These are phyloP conservation scores for Psilocybe sp. DNA, from an alignment of 768 basidiomycete species.

Conservation along the genomic window DNA sequence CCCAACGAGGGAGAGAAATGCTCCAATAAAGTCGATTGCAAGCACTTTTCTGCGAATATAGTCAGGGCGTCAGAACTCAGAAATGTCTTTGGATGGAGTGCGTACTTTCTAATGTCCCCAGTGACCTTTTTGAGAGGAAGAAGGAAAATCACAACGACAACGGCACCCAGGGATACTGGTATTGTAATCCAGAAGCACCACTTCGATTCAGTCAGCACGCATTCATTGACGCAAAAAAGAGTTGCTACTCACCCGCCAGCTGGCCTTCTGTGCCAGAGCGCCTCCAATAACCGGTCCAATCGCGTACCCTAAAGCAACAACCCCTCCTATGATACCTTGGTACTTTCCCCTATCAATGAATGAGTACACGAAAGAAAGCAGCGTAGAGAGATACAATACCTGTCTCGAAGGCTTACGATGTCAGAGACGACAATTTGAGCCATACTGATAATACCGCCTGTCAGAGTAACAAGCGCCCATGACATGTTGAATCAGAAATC, in stretches of 20 bases:
- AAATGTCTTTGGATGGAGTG: neutral
- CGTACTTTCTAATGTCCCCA: conserved; percentile 52
- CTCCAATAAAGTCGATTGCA: conserved; percentile 63
- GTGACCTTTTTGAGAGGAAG: conserved; percentile 69
- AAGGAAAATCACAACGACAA: conserved; percentile 55
- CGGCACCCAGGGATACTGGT: conserved; percentile 52
- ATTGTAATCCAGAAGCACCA: conserved; percentile 80
- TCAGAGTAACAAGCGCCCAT: neutral
- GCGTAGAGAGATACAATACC: conserved; percentile 28
- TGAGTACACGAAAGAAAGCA: neutral
- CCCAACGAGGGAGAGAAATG: conserved; percentile 53
- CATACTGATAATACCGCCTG: conserved; percentile 64
- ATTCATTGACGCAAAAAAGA: neutral
- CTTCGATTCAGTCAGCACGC: conserved; percentile 21
- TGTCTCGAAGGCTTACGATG: conserved; percentile 65
- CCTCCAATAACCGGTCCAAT: conserved; percentile 72
- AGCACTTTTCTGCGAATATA: conserved; percentile 51
- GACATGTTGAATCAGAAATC: neutral
- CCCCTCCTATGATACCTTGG: conserved; percentile 67
- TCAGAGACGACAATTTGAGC: conserved; percentile 72
- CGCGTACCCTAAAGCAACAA: conserved; percentile 56
- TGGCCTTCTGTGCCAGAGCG: conserved; percentile 54
- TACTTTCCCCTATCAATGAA: conserved; percentile 58
- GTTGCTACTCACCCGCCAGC: conserved; percentile 50
- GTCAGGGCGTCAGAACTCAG: neutral